Percentiles rank a stretch among this genome's conserved stretches.
Evolutionary conservation across 1,139 yeast genomes (phyloP).

Genomic region (Taphrina confusa): DNA sequence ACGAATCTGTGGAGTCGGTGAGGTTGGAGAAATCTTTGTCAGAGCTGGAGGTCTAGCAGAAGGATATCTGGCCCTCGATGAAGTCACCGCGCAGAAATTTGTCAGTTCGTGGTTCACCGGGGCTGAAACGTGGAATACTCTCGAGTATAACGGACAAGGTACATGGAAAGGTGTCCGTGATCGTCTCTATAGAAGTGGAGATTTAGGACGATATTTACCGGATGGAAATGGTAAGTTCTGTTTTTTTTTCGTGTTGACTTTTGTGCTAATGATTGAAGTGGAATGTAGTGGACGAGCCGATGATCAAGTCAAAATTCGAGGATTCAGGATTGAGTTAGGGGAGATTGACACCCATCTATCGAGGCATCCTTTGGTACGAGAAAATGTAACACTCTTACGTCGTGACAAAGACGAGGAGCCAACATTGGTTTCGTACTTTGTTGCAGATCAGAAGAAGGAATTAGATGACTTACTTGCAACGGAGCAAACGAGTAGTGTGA

Average conservation of each 20-base stretch:
- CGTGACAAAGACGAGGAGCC: conserved; percentile 93
- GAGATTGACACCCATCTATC: conserved; percentile 97
- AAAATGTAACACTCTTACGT: conserved; percentile 47
- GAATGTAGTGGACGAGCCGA: conserved; percentile 99
- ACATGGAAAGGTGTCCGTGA: conserved; percentile 91
- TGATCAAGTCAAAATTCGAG: conserved; percentile 97
- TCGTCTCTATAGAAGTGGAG: conserved; percentile 94
- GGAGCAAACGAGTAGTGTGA: conserved; percentile 24
- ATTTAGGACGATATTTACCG: conserved; percentile 91
- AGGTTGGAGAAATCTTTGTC: conserved; percentile 96
- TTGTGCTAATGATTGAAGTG: no score
- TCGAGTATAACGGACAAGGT: conserved; percentile 25
- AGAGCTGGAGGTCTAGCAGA: conserved; percentile 98
- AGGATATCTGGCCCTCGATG: conserved; percentile 90
- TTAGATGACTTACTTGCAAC: conserved; percentile 53
- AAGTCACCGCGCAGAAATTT: conserved; percentile 81
- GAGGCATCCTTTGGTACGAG: conserved; percentile 37
- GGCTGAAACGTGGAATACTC: conserved; percentile 44
- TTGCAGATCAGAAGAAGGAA: conserved; percentile 65
- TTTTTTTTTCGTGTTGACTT: not conserved
- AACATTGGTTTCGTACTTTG: conserved; percentile 84
- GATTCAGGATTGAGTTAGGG: conserved; percentile 96
- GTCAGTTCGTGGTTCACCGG: conserved; percentile 86
- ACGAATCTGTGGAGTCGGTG: conserved; percentile 96
- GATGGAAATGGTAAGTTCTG: conserved; percentile 63